Percentiles rank a stretch among this genome's conserved stretches.
Conservation (phyloP, 176 grass and related monocot species). For the Puccinellia tenuiflora region DNA sequence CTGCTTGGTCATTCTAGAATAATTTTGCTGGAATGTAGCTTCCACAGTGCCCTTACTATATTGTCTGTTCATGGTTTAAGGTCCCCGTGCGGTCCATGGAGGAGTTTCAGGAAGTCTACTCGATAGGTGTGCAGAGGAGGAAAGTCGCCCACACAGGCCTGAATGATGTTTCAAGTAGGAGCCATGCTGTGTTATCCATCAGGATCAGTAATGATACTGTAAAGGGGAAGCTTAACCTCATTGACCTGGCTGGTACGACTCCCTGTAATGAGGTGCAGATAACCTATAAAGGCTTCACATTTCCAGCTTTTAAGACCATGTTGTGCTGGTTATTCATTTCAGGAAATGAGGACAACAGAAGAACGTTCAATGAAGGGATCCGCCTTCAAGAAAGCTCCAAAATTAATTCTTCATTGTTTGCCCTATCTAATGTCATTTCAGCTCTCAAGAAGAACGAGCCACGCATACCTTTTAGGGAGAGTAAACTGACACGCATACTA, state of each 20-base stretch:
- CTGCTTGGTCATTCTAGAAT: not conserved
- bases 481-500: constrained; percentile 86
- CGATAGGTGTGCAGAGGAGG: constrained; percentile 74
- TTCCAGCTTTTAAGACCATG: constrained; percentile 5
- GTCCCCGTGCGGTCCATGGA: constrained; percentile 60
- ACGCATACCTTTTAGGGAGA: constrained; percentile 77
- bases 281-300: not conserved
- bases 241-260: constrained; percentile 75
- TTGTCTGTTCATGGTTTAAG: constrained; percentile 31
- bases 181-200: constrained; percentile 74
- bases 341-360: constrained; percentile 90
- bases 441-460: constrained; percentile 72
- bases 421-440: constrained; percentile 86
- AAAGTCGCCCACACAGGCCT: constrained; percentile 73
- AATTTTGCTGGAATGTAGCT: not conserved
- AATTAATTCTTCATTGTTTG: constrained; percentile 88
- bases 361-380: constrained; percentile 70
- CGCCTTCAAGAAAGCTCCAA: constrained; percentile 86
- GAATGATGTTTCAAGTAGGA: constrained; percentile 78
- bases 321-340: constrained; percentile 12
- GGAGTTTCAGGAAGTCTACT: constrained; percentile 65
- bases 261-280: not conserved
- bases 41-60: constrained; percentile 4
- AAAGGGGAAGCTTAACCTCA: constrained; percentile 89
- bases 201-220: constrained; percentile 40